These are phyloP conservation scores for Eucalyptus regnans DNA, from an alignment of 345 rosid species.

Conservation along the genomic window DNA sequence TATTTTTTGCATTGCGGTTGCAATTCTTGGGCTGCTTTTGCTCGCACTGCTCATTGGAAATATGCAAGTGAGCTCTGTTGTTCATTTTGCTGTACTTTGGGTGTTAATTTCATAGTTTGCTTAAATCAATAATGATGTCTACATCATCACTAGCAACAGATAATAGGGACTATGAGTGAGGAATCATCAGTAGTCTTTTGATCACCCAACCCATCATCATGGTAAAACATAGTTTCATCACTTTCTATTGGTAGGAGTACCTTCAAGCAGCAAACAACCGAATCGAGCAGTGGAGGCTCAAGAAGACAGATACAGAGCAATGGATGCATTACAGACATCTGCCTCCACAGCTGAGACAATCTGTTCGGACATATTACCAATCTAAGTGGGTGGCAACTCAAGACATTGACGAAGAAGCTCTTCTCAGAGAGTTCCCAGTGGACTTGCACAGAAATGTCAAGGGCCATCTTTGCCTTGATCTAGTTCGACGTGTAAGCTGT, in stretches of 20 bases:
- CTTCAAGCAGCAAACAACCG: constrained; percentile 51
- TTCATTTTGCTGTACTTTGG: background rate
- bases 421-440: constrained; percentile 38
- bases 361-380: constrained; percentile 41
- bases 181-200: background rate
- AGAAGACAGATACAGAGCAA: constrained; percentile 28
- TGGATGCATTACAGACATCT: constrained; percentile 32
- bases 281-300: constrained; percentile 63
- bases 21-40: constrained; percentile 18
- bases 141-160: background rate
- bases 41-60: constrained; percentile 9
- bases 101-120: background rate
- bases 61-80: background rate
- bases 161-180: background rate
- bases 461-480: constrained; percentile 64
- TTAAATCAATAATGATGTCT: background rate
- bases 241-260: constrained; percentile 26
- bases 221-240: background rate
- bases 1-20: constrained; percentile 8
- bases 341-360: constrained; percentile 33
- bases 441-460: constrained; percentile 65
- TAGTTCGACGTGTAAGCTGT: constrained; percentile 54
- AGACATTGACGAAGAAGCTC: constrained; percentile 60
- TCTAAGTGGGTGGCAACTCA: constrained; percentile 63
- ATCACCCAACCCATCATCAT: background rate